These are phyloP conservation scores for Quercus parvula DNA, from an alignment of 306 rosid genomes.

Conservation along the genomic window DNA sequence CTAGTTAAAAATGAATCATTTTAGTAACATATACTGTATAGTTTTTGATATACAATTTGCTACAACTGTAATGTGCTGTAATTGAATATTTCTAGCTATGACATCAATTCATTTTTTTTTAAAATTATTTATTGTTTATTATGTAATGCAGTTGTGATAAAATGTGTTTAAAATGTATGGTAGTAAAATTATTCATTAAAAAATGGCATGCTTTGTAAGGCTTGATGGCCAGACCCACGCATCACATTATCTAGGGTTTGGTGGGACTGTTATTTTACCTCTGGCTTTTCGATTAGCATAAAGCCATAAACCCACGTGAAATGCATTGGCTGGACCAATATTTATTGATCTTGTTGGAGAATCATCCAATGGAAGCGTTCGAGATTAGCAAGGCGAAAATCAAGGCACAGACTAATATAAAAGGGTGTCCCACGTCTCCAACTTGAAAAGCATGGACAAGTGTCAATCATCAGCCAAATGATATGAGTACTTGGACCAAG, in stretches of 20 bases:
- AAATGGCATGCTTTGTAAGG: neutral
- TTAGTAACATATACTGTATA: no score
- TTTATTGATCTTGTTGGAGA: neutral
- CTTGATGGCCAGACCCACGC: neutral
- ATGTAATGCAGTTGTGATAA: no score
- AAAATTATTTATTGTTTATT: no score
- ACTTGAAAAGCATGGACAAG: conserved; percentile 24
- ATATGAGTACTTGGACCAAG: conserved; percentile 2
- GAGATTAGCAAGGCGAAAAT: conserved; percentile 21
- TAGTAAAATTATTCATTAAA: neutral
- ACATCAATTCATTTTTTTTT: no score
- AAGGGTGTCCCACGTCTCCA: neutral
- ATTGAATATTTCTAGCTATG: no score
- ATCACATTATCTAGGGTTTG: neutral
- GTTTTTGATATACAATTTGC: no score
- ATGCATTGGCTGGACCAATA: neutral
- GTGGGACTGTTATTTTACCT: neutral
- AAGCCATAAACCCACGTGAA: conserved; percentile 41
- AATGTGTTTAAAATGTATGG: no score
- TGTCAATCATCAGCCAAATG: conserved; percentile 41
- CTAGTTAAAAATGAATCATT: no score
- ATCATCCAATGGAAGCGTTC: conserved; percentile 10
- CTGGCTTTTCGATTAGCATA: conserved; percentile 20
- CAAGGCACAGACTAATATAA: neutral
- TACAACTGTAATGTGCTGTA: no score